phyloP scores from a whole-genome alignment of 129 eudicot genomes.

The Flaveria bidentis region DNA sequence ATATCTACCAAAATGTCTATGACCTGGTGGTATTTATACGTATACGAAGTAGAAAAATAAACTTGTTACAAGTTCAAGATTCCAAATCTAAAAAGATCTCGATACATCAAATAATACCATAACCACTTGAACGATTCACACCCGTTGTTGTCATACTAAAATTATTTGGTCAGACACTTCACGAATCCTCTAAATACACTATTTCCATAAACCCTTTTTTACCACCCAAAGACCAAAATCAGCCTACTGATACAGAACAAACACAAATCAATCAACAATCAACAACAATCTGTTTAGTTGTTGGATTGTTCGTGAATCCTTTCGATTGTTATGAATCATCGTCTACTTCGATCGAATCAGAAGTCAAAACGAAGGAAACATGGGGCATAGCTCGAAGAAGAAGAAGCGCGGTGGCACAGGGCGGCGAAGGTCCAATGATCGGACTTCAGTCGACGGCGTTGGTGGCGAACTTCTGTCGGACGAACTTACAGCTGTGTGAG shows the following conservation, averaged over 20 bases:
- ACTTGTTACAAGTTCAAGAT: too few species aligned
- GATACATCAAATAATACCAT: too few species aligned
- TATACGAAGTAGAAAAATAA: too few species aligned
- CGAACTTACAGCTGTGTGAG: constrained; percentile 89
- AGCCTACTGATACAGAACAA: neutral
- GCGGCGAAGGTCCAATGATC: constrained; percentile 70
- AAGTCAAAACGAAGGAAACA: constrained; percentile 18
- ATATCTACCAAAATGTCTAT: too few species aligned
- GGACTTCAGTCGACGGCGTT: constrained; percentile 45
- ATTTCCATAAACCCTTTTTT: constrained; percentile 17
- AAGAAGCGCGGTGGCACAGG: constrained; percentile 73
- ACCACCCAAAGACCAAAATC: neutral
- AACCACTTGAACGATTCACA: neutral
- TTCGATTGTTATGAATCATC: constrained; percentile 29
- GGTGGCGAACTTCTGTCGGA: constrained; percentile 63
- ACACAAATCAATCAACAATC: constrained; percentile 18
- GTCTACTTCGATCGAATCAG: constrained; percentile 3
- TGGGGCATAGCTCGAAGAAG: constrained; percentile 79
- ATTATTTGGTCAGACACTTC: neutral
- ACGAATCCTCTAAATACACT: neutral
- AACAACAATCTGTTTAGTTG: constrained; percentile 5
- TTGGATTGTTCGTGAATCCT: neutral
- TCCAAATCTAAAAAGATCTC: too few species aligned
- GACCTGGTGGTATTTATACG: too few species aligned
- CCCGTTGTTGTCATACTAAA: neutral